Evolutionary conservation across 192 early-diverging fungal species (phyloP), one percentile per base, ranked within the genome.

Genomic region (Podila minutissima): DNA sequence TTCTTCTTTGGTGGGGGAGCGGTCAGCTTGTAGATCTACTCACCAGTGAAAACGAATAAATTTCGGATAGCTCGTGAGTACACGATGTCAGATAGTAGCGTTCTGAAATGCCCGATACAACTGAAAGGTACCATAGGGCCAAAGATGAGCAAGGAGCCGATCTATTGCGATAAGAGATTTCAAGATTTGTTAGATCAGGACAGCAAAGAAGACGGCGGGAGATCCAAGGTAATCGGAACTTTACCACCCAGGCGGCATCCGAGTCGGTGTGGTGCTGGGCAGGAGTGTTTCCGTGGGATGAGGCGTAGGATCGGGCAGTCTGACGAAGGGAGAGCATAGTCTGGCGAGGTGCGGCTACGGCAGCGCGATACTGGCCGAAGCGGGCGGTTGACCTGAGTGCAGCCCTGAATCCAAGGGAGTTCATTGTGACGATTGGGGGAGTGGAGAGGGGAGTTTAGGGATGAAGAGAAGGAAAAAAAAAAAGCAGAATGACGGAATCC

Each of bases 121-220:
- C 9, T 24, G 24, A 20, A 55, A 55, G 24, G 53, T 81, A 81
- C 77, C 77, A 87, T 51, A 26, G 86, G 86, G 6, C 84, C 85
- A 73, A 88, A 88, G 31, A 88, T 50, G 19, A 86, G 24, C 49
- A 88, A 66, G 11, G 87, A 88, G n/a, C 87, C 87, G 58, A 88
- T 74, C 77, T 81, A 73, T 15, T 26, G 24, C 53, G 5, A 35
- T 22, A 53, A 2, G 12, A 12, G 50, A 4, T 32, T 17, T 11
- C 38, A 17, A 8, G 20, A 49, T 49, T 5, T 0, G 59, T 62
- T 33, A 22, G 33, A 19, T 22, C 15, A 5, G 35, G 17, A 53
- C 13, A n/a, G 33, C 5, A 28, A 53, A 38, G 32, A 38, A 13
- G 51, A 24, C 19, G 17, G 53, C 5, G 22, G 1, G n/a, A 41